Conservation (phyloP, 768 basidiomycete genomes). For the Tubosaeta sp. region DNA sequence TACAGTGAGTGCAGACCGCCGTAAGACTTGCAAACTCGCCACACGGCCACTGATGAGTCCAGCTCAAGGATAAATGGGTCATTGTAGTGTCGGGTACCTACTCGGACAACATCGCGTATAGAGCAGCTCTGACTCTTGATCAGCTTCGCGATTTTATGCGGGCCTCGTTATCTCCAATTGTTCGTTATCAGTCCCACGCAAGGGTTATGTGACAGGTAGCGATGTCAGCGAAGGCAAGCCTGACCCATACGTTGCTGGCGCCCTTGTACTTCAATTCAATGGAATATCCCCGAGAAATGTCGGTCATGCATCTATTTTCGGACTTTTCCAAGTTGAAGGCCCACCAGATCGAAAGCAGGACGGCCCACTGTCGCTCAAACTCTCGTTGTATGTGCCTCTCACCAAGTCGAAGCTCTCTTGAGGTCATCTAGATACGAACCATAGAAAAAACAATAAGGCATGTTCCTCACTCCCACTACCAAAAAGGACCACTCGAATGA, state of each 20-base stretch:
- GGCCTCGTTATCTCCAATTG: constrained; percentile 61
- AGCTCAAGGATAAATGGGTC: constrained; percentile 52
- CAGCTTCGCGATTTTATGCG: constrained; percentile 74
- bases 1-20: too few relatives aligned
- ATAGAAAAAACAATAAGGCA: too few relatives aligned
- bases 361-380: constrained; percentile 71
- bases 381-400: constrained; percentile 82
- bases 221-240: constrained; percentile 70
- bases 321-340: constrained; percentile 59
- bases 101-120: not conserved
- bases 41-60: not conserved
- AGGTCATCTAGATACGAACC: too few relatives aligned
- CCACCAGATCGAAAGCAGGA: constrained; percentile 76
- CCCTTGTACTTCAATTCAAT: constrained; percentile 44
- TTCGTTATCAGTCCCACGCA: constrained; percentile 53
- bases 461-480: too few relatives aligned
- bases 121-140: constrained; percentile 1
- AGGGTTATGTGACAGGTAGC: constrained; percentile 69
- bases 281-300: constrained; percentile 56
- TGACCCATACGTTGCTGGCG: constrained; percentile 81
- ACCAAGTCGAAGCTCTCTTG: constrained; percentile 48
- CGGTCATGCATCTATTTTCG: constrained; percentile 16
- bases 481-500: too few relatives aligned
- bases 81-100: constrained; percentile 72
- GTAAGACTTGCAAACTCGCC: too few relatives aligned